Conservation (phyloP, 2,329 filamentous ascomycete species). For the Aspergillus aculeatinus region DNA sequence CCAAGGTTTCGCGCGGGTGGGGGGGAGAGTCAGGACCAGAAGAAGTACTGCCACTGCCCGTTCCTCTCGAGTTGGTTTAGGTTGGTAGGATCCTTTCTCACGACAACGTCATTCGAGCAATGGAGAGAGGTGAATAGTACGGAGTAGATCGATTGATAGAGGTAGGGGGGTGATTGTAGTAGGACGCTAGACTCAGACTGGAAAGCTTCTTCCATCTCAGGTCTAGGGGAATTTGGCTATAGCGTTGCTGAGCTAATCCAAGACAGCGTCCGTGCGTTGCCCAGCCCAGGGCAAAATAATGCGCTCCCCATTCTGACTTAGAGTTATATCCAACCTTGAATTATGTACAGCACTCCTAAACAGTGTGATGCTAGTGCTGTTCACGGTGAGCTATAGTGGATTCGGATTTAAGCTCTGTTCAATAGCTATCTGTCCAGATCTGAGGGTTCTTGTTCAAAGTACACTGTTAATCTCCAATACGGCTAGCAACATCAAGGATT, state of each 20-base stretch:
- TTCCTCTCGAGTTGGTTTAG: background rate
- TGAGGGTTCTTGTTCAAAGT: too few relatives aligned
- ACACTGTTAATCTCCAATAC: too few relatives aligned
- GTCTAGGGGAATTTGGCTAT: background rate
- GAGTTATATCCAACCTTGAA: too few relatives aligned
- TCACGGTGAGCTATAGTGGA: too few relatives aligned
- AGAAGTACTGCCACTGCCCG: background rate
- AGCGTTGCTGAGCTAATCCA: background rate
- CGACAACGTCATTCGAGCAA: background rate
- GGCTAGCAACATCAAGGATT: too few relatives aligned
- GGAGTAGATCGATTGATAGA: background rate
- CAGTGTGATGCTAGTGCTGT: too few relatives aligned
- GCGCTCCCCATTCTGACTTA: too few relatives aligned
- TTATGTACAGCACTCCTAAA: too few relatives aligned
- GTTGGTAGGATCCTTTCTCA: too few relatives aligned
- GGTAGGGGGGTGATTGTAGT: background rate
- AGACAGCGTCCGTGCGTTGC: background rate
- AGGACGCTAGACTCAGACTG: background rate
- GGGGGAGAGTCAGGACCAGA: background rate
- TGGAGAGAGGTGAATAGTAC: background rate
- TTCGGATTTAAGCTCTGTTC: too few relatives aligned
- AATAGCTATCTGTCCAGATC: too few relatives aligned
- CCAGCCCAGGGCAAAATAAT: too few relatives aligned
- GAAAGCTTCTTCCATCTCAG: background rate
- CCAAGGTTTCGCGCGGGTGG: constrained; percentile 7